phyloP scores from a whole-genome alignment of 2,329 filamentous ascomycete species.

The Fusarium penzigii region DNA sequence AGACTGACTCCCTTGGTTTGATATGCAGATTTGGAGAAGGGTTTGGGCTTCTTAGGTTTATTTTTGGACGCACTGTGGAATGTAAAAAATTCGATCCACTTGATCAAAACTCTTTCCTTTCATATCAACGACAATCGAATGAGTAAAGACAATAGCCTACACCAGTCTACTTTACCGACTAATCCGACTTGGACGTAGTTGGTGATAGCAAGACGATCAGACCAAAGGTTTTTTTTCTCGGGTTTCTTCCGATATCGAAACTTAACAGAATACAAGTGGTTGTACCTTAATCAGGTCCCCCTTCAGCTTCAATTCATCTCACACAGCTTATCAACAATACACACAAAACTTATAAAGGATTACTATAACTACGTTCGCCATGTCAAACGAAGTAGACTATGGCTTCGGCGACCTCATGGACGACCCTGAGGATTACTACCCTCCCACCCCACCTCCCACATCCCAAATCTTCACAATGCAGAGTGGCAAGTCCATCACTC shows the following conservation, averaged over 20 bases:
- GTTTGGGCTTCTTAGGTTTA: not conserved
- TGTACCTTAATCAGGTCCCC: too few species aligned
- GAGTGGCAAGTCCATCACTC: conserved; percentile 63
- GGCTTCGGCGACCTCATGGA: conserved; percentile 63
- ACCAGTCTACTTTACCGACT: not conserved
- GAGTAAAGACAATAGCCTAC: conserved; percentile 1
- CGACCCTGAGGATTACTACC: conserved; percentile 80
- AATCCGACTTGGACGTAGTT: not conserved
- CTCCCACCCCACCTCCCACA: conserved; percentile 74
- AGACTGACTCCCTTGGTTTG: not conserved
- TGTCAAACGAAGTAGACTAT: conserved; percentile 40
- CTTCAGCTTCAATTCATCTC: too few species aligned
- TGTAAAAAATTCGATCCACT: conserved; percentile 29
- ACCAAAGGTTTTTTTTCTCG: too few species aligned
- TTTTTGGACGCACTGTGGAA: conserved; percentile 28
- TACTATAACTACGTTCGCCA: conserved; percentile 9
- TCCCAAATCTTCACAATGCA: conserved; percentile 70
- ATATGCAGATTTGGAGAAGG: not conserved
- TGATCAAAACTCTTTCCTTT: conserved; percentile 31
- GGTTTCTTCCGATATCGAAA: too few species aligned
- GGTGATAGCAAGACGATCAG: too few species aligned
- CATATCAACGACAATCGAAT: conserved; percentile 12
- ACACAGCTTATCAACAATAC: not conserved
- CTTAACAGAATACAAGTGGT: too few species aligned
- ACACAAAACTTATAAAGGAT: not conserved